Conservation (phyloP, 2,329 filamentous ascomycete species). For the Colletotrichum sp. region DNA sequence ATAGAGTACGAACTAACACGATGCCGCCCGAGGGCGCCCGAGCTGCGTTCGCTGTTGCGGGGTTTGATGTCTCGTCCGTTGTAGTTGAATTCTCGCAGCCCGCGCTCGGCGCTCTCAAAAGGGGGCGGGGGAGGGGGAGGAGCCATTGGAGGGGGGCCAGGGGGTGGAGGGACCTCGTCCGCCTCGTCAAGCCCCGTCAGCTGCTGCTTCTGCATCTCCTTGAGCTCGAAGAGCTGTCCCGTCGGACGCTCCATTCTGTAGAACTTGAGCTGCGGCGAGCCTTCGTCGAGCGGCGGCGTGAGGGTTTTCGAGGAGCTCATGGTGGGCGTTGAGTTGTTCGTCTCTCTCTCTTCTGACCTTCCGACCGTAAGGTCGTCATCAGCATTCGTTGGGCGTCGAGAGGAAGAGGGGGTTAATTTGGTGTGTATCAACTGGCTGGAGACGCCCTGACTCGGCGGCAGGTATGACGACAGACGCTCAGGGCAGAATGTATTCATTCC, state of each 20-base stretch:
- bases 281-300: neutral
- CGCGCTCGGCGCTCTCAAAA: conserved; percentile 6
- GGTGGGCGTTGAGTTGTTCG: neutral
- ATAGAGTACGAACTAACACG: neutral
- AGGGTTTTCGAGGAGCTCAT: conserved; percentile 7
- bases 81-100: conserved; percentile 18
- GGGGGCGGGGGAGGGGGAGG: neutral
- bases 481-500: conserved; percentile 5
- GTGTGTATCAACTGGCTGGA: conserved; percentile 9
- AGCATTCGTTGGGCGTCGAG: neutral
- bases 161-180: neutral
- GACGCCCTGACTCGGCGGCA: neutral
- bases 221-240: conserved; percentile 9
- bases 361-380: neutral
- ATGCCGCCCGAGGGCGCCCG: conserved; percentile 10
- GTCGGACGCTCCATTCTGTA: neutral
- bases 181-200: neutral
- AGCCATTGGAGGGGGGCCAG: neutral
- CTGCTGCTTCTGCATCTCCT: conserved; percentile 3
- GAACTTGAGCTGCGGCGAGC: neutral
- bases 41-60: conserved; percentile 10
- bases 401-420: neutral
- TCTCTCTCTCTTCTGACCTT: neutral
- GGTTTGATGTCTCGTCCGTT: conserved; percentile 10
- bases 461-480: conserved; percentile 11